Base-by-base conservation (phyloP, 495 filamentous ascomycete genomes). In the Aspergillus indologenus region DNA sequence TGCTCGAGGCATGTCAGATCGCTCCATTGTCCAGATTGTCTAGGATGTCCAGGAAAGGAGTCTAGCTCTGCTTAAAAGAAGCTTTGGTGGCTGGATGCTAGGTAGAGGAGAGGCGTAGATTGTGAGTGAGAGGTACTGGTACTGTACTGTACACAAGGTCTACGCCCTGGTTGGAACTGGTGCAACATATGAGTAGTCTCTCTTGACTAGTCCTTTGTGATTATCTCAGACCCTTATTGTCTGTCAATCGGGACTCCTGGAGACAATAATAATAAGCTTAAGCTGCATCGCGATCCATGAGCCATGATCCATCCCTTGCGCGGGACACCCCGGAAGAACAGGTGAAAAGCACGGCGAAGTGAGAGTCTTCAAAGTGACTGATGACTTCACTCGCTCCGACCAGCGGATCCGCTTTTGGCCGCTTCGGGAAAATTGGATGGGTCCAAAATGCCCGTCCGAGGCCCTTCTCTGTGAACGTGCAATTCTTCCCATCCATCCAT, bases 301-400 rank as follows among this genome's bases (percentile, higher is more conserved):
- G n/a, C n/a, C n/a, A n/a, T n/a, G n/a, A n/a, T n/a, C n/a, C n/a
- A n/a, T n/a, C 26, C 54, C 54, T 56, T 29, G 18, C 47, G 12
- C 29, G 44, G 43, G 34, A 31, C 21, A 4, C 5, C 14, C 23
- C 48, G 23, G 48, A 51, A 34, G 24, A 17, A 29, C n/a, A 17
- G n/a, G n/a, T n/a, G n/a, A n/a, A n/a, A n/a, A n/a, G n/a, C n/a
- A n/a, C n/a, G n/a, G n/a, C n/a, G n/a, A n/a, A n/a, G n/a, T n/a
- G n/a, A n/a, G n/a, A n/a, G n/a, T n/a, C n/a, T n/a, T n/a, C n/a
- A n/a, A 48, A 52, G 45, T 11, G 17, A 26, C 17, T 56, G 55
- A 65, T 65, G 62, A 65, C 62, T 53, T 65, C 62, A 65, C 58
- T 58, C 58, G 53, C 31, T 7, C 15, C 44, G 22, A 31, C 5